Conservation (phyloP, 2,329 filamentous ascomycete species). For the Myriosclerotinia duriaeana region DNA sequence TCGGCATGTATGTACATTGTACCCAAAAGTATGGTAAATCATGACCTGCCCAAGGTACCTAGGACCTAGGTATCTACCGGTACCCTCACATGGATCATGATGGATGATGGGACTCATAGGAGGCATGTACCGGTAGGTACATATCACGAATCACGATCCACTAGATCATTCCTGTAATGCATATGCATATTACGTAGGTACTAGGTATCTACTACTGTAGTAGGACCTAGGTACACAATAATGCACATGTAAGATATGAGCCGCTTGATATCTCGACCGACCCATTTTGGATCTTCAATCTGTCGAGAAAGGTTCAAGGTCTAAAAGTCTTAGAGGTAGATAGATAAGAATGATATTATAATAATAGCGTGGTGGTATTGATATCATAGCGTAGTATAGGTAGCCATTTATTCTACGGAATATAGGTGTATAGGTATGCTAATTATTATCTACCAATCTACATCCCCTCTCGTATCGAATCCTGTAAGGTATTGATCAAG, state of each 20-base stretch:
- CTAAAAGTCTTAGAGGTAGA: background rate
- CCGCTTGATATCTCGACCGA: background rate
- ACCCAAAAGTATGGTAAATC: constrained; percentile 1
- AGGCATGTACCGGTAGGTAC: background rate
- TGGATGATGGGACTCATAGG: too few relatives aligned
- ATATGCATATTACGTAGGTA: constrained; percentile 3
- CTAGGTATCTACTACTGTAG: too few relatives aligned
- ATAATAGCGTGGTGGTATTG: too few relatives aligned
- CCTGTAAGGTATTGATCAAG: too few relatives aligned
- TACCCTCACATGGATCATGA: too few relatives aligned
- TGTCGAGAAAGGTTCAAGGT: background rate
- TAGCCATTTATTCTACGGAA: background rate
- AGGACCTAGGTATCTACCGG: background rate
- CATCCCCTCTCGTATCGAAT: background rate
- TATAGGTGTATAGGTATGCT: background rate
- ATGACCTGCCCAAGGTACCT: background rate
- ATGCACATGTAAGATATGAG: constrained; percentile 3
- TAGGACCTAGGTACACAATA: too few relatives aligned
- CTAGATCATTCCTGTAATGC: constrained; percentile 7
- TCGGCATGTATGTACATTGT: too few relatives aligned
- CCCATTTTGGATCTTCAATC: background rate
- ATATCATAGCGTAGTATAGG: too few relatives aligned
- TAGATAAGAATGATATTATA: background rate
- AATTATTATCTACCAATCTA: too few relatives aligned
- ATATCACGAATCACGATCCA: too few relatives aligned